Evolutionary conservation across 768 basidiomycete genomes (phyloP), one percentile per base, ranked within the genome.

Genomic region (Lactarius indigo): DNA sequence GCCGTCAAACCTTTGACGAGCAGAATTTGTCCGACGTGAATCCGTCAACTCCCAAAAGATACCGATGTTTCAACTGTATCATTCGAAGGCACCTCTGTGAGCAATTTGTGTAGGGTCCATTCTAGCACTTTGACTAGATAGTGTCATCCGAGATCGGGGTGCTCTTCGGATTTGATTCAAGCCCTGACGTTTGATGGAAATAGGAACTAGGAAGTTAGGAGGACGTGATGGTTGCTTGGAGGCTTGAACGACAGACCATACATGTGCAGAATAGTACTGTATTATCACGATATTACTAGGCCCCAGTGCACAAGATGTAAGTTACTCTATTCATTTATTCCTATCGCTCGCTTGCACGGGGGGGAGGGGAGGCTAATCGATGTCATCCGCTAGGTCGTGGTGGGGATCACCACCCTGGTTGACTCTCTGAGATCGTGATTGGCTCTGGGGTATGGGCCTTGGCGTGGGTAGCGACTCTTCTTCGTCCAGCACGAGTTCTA

Each of bases 41-140:
- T n/a, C 63, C 67, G 69, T 85, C 83, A 0, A 84, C 81, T 77
- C 79, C 78, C 84, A 88, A 8, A 82, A 77, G 67, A 91, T 90
- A 75, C 87, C 85, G 10, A 81, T 87, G 74, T 90, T 80, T 69
- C 85, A 68, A 1, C 86, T 87, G 69, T 87, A 72, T 93, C 78
- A 56, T 83, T 85, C 2, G 87, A 88, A 0, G 83, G 82, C 33
- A 86, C 84, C 1, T 86, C 85, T 2, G 77, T 82, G 3, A 88
- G 89, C 42, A 91, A 69, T 0, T 72, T 69, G 73, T 85, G 85
- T 63, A 92, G 75, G 74, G 91, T 88, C 4, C 26, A 55, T 42
- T 87, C 78, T 37, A 93, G 80, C 72, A 87, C 88, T 26, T 81
- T 79, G 55, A 90, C 75, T 60, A 86, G 83, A 1, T 69, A 37